Conservation (phyloP, 75 land plant species). For the Pinus tabuliformis region DNA sequence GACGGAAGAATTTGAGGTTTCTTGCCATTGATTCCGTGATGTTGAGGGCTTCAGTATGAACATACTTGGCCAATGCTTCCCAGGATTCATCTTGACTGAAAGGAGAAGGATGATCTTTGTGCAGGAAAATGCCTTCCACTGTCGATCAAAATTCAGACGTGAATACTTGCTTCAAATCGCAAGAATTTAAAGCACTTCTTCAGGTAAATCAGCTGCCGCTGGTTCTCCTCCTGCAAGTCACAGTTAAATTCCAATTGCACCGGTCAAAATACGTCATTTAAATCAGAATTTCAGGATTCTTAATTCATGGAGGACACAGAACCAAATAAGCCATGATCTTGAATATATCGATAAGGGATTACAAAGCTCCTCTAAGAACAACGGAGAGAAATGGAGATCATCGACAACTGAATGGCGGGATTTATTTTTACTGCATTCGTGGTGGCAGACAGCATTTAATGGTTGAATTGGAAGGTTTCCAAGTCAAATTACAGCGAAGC, state of each 20-base stretch:
- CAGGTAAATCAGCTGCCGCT: too few relatives aligned
- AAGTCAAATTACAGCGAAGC: not conserved
- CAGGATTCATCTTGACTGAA: conserved; percentile 15
- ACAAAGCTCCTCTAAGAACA: not conserved
- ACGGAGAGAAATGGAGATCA: too few relatives aligned
- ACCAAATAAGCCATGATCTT: not conserved
- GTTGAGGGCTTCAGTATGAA: conserved; percentile 61
- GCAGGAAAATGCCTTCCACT: not conserved
- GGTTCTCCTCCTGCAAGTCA: not conserved
- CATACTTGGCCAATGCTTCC: conserved; percentile 78
- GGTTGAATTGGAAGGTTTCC: not conserved
- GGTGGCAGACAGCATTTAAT: not conserved
- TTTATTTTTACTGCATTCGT: not conserved
- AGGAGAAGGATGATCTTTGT: not conserved
- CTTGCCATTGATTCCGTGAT: conserved; percentile 51
- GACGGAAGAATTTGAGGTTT: conserved; percentile 31
- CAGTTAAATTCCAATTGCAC: not conserved
- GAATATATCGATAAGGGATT: not conserved
- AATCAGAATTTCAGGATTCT: not conserved
- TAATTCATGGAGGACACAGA: not conserved
- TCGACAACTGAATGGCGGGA: too few relatives aligned
- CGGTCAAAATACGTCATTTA: too few relatives aligned
- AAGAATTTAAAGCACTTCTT: not conserved
- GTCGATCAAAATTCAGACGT: not conserved
- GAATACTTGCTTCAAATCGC: not conserved